Evolutionary conservation across 129 eudicot species (phyloP).

Genomic region (Flaveria trinervia): DNA sequence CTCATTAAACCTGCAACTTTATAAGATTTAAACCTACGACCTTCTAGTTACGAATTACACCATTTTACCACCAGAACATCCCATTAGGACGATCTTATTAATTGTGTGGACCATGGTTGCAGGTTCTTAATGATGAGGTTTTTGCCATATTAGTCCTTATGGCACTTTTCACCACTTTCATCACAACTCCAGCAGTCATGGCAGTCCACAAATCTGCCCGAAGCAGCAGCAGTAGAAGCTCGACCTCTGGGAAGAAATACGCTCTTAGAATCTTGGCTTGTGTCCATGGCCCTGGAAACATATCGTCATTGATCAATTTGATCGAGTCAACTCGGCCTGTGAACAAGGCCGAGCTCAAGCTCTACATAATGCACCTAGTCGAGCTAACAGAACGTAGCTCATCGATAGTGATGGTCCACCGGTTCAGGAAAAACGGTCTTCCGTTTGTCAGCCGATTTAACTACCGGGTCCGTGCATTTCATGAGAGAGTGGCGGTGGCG

Average conservation of each 20-base stretch:
- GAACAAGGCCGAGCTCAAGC: slow-evolving; percentile 52
- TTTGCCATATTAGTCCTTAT: slow-evolving; percentile 85
- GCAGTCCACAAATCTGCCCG: slow-evolving; percentile 64
- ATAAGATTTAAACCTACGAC: too few relatives aligned
- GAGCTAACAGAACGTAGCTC: slow-evolving; percentile 86
- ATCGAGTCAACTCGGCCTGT: slow-evolving; percentile 67
- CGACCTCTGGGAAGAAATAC: slow-evolving; percentile 37
- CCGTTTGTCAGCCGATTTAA: slow-evolving; percentile 57
- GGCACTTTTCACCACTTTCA: slow-evolving; percentile 91
- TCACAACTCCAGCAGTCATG: slow-evolving; percentile 84
- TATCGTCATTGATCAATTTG: slow-evolving; percentile 59
- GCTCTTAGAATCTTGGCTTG: slow-evolving; percentile 74
- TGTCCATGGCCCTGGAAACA: slow-evolving; percentile 73
- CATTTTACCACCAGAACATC: too few relatives aligned
- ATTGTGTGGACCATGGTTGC: background rate
- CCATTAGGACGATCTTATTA: too few relatives aligned
- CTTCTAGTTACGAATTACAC: too few relatives aligned
- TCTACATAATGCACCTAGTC: slow-evolving; percentile 78
- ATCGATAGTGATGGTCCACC: slow-evolving; percentile 75
- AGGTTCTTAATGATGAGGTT: slow-evolving; percentile 85
- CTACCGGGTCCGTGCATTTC: slow-evolving; percentile 38
- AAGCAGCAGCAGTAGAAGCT: slow-evolving; percentile 3
- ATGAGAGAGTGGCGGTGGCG: slow-evolving; percentile 60
- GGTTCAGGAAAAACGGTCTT: slow-evolving; percentile 64
- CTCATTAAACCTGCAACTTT: too few relatives aligned